Evolutionary conservation across 2,329 filamentous ascomycete genomes (phyloP).

Genomic region (Penicillium brasilianum): DNA sequence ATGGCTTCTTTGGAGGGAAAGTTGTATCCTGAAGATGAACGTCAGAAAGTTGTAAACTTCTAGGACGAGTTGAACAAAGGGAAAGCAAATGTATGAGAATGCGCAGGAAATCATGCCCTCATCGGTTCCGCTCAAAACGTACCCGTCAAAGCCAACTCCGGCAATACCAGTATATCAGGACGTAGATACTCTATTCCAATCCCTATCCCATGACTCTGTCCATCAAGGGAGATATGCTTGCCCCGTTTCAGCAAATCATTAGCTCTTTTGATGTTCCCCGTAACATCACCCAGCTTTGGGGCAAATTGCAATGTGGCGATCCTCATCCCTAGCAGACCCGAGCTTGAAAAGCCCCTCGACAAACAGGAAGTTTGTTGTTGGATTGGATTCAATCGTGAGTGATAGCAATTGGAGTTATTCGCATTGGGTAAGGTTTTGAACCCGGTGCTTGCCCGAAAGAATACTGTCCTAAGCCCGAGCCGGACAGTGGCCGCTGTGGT

Average conservation of each 20-base stretch:
- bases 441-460: constrained; percentile 7
- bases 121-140: constrained; percentile 22
- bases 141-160: constrained; percentile 67
- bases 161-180: constrained; percentile 64
- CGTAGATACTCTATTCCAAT: constrained; percentile 33
- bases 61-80: not conserved
- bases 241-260: constrained; percentile 48
- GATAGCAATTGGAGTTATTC: not conserved
- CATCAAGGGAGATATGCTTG: constrained; percentile 25
- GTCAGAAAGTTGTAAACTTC: constrained; percentile 3
- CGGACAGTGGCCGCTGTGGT: constrained; percentile 12
- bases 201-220: constrained; percentile 19
- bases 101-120: constrained; percentile 1
- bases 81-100: not conserved
- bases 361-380: not conserved
- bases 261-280: constrained; percentile 52
- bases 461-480: constrained; percentile 14
- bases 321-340: constrained; percentile 42
- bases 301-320: constrained; percentile 56
- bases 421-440: not conserved
- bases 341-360: constrained; percentile 14
- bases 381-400: too few relatives aligned
- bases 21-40: constrained; percentile 60
- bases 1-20: constrained; percentile 64
- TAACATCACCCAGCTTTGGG: constrained; percentile 49